phyloP scores from a whole-genome alignment of 257 asterid genomes.

The Echium plantagineum region DNA sequence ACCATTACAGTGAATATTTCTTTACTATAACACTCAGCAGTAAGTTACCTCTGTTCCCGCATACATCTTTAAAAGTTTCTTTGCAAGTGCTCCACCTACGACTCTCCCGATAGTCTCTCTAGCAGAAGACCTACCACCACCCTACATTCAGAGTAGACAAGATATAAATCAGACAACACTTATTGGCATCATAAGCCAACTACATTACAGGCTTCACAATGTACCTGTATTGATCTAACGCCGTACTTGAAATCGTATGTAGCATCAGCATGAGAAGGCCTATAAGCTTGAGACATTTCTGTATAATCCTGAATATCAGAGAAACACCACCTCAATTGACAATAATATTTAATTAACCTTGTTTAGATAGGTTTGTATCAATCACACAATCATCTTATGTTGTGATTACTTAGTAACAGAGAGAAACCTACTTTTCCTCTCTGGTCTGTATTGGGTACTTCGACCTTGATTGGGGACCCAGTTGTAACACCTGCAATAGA shows the following conservation, averaged over 20 bases:
- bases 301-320: slow-evolving; percentile 53
- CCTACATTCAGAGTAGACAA: slow-evolving; percentile 35
- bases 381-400: not conserved
- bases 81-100: slow-evolving; percentile 98
- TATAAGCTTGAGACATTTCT: slow-evolving; percentile 90
- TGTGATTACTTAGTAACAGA: no score
- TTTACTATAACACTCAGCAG: not conserved
- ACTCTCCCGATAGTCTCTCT: slow-evolving; percentile 99
- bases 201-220: not conserved
- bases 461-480: slow-evolving; percentile 91
- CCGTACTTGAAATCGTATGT: slow-evolving; percentile 94
- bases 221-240: slow-evolving; percentile 91
- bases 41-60: slow-evolving; percentile 70
- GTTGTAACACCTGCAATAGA: slow-evolving; percentile 66
- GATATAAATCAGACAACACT: slow-evolving; percentile 9
- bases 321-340: not conserved
- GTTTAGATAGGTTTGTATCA: not conserved
- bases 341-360: not conserved
- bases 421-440: slow-evolving; percentile 67
- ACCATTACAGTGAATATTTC: slow-evolving; percentile 5
- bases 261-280: slow-evolving; percentile 99
- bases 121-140: slow-evolving; percentile 99
- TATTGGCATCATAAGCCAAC: slow-evolving; percentile 9
- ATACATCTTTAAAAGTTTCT: slow-evolving; percentile 65
- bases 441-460: slow-evolving; percentile 96